Conservation (phyloP, 345 rosid genomes). For the Rhodomyrtus tomentosa region DNA sequence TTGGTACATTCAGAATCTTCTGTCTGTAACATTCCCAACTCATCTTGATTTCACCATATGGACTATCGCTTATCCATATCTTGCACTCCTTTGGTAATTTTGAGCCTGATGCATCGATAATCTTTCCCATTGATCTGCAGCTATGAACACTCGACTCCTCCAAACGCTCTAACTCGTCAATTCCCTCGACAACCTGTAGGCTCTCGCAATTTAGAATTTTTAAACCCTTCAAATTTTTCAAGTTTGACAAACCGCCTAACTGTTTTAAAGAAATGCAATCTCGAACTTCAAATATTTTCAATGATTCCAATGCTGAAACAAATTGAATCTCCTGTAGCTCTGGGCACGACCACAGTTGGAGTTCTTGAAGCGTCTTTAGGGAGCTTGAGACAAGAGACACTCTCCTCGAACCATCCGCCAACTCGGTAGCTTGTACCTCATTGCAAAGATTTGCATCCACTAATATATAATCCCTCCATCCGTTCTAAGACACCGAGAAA, state of each 20-base stretch:
- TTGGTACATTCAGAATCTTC: background rate
- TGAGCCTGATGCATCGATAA: fast-evolving
- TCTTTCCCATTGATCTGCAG: background rate
- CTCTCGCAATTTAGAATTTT: background rate
- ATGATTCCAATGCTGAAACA: background rate
- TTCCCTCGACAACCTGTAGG: background rate
- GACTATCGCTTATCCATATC: no score
- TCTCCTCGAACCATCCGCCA: background rate
- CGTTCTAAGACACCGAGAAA: background rate
- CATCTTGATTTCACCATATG: fast-evolving
- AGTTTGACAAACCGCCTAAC: background rate
- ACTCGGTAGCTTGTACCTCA: background rate
- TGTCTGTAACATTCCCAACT: no score
- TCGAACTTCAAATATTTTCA: background rate
- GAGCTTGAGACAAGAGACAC: background rate
- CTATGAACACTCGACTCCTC: fast-evolving
- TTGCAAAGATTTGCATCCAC: background rate
- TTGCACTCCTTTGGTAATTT: background rate
- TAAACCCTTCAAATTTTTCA: background rate
- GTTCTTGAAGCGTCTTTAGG: background rate
- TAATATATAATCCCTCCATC: background rate
- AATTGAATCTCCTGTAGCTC: background rate
- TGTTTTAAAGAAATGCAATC: background rate
- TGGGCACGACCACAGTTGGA: background rate
- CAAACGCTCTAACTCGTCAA: background rate